Conservation (phyloP, 2,329 filamentous ascomycete genomes). For the Colletotrichum magnum region DNA sequence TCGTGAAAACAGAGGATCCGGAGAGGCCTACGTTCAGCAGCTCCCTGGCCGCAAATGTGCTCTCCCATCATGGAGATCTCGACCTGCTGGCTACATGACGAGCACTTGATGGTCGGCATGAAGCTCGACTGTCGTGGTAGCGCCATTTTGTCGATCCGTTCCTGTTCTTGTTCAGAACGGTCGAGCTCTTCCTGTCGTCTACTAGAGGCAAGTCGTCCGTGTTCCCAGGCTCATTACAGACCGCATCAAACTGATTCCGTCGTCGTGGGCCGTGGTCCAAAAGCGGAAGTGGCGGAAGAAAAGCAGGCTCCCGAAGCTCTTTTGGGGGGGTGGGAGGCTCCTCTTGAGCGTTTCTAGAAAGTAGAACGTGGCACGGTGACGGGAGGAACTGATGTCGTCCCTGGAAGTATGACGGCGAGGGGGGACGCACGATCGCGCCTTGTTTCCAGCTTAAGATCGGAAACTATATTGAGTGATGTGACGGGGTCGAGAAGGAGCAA, state of each 20-base stretch:
- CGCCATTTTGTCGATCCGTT: conserved; percentile 58
- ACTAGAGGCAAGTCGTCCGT: conserved; percentile 21
- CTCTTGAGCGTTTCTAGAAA: conserved; percentile 39
- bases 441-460: conserved; percentile 38
- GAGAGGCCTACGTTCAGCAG: conserved; percentile 58
- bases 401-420: conserved; percentile 14
- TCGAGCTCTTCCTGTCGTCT: conserved; percentile 9
- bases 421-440: conserved; percentile 1
- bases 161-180: conserved; percentile 3
- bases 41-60: conserved; percentile 76
- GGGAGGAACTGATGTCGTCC: conserved; percentile 29
- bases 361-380: conserved; percentile 21
- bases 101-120: conserved; percentile 90
- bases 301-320: background rate
- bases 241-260: conserved; percentile 32
- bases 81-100: conserved; percentile 81
- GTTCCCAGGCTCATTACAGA: conserved; percentile 25
- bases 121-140: conserved; percentile 75
- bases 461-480: conserved; percentile 33
- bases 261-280: conserved; percentile 9
- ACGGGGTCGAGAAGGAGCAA: conserved; percentile 21
- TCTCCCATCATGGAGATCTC: conserved; percentile 90
- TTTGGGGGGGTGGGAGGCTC: conserved; percentile 14
- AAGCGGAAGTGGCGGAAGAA: conserved; percentile 13
- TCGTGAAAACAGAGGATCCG: background rate